phyloP scores from a whole-genome alignment of 129 eudicot species.

The Chrysanthemum makinoi region DNA sequence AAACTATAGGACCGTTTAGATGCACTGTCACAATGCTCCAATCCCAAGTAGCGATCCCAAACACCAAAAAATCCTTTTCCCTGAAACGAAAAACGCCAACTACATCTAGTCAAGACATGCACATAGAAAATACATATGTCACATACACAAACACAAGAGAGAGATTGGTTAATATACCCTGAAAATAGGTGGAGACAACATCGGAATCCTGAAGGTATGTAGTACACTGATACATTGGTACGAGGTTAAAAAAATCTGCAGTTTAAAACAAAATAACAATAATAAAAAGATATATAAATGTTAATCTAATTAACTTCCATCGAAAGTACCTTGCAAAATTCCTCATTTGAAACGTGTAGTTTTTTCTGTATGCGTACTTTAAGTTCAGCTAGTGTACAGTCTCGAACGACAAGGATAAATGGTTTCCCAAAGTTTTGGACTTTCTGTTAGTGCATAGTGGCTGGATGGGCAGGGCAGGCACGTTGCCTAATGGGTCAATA shows the following conservation, averaged over 20 bases:
- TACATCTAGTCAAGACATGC: neutral
- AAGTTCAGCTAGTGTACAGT: constrained; percentile 62
- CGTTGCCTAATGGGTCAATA: neutral
- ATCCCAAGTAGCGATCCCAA: constrained; percentile 87
- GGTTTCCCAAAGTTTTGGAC: constrained; percentile 84
- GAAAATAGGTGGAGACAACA: constrained; percentile 67
- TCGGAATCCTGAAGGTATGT: constrained; percentile 77
- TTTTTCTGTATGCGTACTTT: constrained; percentile 73
- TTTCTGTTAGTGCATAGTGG: constrained; percentile 33
- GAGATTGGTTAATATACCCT: constrained; percentile 40
- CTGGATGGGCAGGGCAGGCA: no score
- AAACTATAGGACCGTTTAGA: constrained; percentile 60
- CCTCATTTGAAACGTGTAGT: constrained; percentile 82
- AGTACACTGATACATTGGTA: constrained; percentile 57
- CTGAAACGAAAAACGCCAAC: constrained; percentile 34
- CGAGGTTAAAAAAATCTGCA: neutral
- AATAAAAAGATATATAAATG: no score
- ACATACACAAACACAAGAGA: constrained; percentile 1
- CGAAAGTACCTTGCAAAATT: constrained; percentile 87
- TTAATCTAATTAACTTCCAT: no score
- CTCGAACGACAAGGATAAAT: constrained; percentile 71
- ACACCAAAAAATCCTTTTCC: constrained; percentile 71
- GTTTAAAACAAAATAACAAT: no score
- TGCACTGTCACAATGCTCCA: constrained; percentile 75
- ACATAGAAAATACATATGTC: constrained; percentile 1